Evolutionary conservation across 805 yeast genomes (phyloP).

Genomic region (Ogataea methanolica): DNA sequence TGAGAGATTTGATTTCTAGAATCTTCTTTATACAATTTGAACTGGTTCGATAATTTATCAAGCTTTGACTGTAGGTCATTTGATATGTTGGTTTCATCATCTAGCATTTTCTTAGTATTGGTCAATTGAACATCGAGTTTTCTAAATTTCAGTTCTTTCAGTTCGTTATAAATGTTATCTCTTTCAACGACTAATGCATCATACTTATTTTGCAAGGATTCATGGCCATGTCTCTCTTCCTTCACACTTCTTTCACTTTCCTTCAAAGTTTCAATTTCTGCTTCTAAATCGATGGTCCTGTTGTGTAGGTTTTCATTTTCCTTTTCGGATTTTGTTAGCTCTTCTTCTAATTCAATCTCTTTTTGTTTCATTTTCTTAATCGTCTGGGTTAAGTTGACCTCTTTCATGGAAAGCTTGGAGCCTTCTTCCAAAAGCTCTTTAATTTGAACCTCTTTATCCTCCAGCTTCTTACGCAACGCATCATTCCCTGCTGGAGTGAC

Average conservation of each 20-base stretch:
- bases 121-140: conserved; percentile 29
- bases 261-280: conserved; percentile 19
- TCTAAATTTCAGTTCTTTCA: conserved; percentile 30
- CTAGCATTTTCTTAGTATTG: conserved; percentile 28
- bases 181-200: conserved; percentile 21
- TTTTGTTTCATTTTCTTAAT: conserved; percentile 57
- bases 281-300: conserved; percentile 29
- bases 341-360: conserved; percentile 34
- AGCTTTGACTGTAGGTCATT: conserved; percentile 17
- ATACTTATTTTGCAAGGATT: conserved; percentile 20
- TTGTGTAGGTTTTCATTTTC: conserved; percentile 20
- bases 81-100: conserved; percentile 31
- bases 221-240: conserved; percentile 30
- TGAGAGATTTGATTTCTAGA: conserved; percentile 19
- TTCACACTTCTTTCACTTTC: conserved; percentile 20
- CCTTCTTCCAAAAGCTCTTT: conserved; percentile 72
- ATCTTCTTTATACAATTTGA: conserved; percentile 21
- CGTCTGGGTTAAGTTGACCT: conserved; percentile 60
- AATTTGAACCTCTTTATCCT: conserved; percentile 56
- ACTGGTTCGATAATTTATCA: conserved; percentile 18
- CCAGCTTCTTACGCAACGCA: conserved; percentile 29
- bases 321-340: conserved; percentile 27
- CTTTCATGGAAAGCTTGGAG: conserved; percentile 63
- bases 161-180: conserved; percentile 22
- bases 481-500: conserved; percentile 5